A percentile compares a stretch with the other conserved stretches of the same genome.
phyloP scores from a whole-genome alignment of 176 grass and related monocot genomes.

The Thalia dealbata region DNA sequence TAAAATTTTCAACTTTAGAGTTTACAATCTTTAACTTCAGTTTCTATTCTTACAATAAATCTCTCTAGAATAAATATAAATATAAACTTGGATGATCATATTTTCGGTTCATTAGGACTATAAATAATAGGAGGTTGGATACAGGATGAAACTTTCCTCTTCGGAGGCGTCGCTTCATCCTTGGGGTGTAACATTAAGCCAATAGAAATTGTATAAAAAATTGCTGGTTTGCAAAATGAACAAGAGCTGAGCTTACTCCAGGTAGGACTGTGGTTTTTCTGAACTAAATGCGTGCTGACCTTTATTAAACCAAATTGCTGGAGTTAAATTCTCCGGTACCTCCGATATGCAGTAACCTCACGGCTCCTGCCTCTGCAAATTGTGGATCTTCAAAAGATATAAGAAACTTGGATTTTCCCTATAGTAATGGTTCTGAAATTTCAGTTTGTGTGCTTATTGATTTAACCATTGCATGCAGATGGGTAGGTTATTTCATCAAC shows the following conservation, averaged over 20 bases:
- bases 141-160: too few relatives aligned
- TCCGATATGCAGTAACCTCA: not conserved
- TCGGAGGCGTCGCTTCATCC: too few relatives aligned
- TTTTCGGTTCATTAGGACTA: too few relatives aligned
- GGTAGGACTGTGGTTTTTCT: slow-evolving; percentile 25
- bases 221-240: slow-evolving; percentile 83
- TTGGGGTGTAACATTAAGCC: too few relatives aligned
- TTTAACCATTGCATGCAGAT: not conserved
- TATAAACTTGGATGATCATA: too few relatives aligned
- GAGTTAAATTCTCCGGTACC: not conserved
- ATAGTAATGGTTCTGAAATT: not conserved
- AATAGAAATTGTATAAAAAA: too few relatives aligned
- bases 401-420: not conserved
- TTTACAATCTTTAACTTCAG: too few relatives aligned
- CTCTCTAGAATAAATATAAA: too few relatives aligned
- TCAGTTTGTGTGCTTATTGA: not conserved
- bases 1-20: too few relatives aligned
- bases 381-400: not conserved
- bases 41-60: too few relatives aligned
- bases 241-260: slow-evolving; percentile 85
- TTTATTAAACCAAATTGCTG: not conserved
- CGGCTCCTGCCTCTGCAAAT: not conserved
- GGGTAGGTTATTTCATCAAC: not conserved
- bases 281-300: not conserved
- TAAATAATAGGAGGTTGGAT: too few relatives aligned